phyloP scores from a whole-genome alignment of 2,329 filamentous ascomycete genomes.

The Phialocephala subalpina region DNA sequence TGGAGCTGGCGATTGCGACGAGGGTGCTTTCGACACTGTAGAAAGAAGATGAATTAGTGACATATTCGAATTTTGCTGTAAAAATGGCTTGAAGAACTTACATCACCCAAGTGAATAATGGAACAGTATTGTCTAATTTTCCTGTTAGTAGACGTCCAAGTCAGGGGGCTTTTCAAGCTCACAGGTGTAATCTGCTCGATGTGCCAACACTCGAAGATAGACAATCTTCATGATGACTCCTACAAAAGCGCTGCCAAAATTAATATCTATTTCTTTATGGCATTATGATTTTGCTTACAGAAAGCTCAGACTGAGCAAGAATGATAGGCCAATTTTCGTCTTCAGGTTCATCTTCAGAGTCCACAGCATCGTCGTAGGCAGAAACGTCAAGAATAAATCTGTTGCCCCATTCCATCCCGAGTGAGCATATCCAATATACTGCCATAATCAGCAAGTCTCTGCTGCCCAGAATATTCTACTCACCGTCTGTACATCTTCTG shows the following conservation, averaged over 20 bases:
- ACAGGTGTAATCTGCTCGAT: conserved; percentile 31
- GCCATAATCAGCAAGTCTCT: background rate
- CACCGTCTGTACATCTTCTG: conserved; percentile 15
- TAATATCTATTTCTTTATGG: background rate
- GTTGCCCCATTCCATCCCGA: conserved; percentile 19
- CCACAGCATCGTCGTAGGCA: conserved; percentile 29
- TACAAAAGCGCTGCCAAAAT: conserved; percentile 24
- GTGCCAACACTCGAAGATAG: conserved; percentile 20
- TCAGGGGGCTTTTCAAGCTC: background rate
- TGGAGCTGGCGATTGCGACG: conserved; percentile 31
- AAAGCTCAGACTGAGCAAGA: conserved; percentile 27
- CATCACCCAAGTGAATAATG: conserved; percentile 31
- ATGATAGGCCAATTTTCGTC: conserved; percentile 25
- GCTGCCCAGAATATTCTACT: conserved; percentile 11
- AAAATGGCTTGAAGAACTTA: conserved; percentile 1
- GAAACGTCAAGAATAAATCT: conserved; percentile 29
- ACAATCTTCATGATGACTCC: conserved; percentile 31
- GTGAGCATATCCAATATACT: background rate
- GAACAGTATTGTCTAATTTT: conserved; percentile 14
- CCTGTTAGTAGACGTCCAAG: background rate
- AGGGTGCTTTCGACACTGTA: conserved; percentile 29
- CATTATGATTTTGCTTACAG: conserved; percentile 17
- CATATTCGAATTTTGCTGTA: background rate
- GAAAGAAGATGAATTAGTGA: conserved; percentile 11
- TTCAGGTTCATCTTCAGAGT: conserved; percentile 26